Percentiles rank a stretch among this genome's conserved stretches.
Conservation (phyloP, 2,329 filamentous ascomycete genomes). For the Arachnomyces sp. region DNA sequence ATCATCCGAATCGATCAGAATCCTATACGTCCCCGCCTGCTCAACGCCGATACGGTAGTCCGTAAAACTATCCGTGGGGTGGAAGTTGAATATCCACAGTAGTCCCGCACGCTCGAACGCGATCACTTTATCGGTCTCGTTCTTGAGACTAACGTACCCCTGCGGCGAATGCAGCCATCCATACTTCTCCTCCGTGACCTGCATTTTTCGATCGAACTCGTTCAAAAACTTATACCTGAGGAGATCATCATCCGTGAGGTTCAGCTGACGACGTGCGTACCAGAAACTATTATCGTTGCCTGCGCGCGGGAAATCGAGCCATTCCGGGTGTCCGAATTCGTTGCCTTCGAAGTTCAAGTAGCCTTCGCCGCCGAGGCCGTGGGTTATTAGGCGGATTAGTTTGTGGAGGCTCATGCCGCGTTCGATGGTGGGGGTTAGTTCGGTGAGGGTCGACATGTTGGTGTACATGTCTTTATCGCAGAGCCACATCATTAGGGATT, state of each 20-base stretch:
- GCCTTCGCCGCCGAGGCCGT: constrained; percentile 84
- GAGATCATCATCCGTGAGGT: constrained; percentile 75
- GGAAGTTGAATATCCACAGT: constrained; percentile 95
- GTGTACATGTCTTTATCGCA: constrained; percentile 97
- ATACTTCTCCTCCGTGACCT: constrained; percentile 75
- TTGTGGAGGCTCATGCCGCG: constrained; percentile 91
- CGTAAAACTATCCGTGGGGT: constrained; percentile 71
- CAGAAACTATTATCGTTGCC: constrained; percentile 91
- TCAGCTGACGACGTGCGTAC: constrained; percentile 88
- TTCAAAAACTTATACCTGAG: constrained; percentile 88
- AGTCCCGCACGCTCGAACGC: constrained; percentile 89
- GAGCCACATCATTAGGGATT: constrained; percentile 94
- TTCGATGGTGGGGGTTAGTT: constrained; percentile 81
- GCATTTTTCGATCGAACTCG: constrained; percentile 89
- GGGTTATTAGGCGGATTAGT: constrained; percentile 91
- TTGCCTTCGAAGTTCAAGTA: constrained; percentile 99
- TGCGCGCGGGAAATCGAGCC: constrained; percentile 94
- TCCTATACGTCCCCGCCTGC: constrained; percentile 70
- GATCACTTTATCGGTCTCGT: constrained; percentile 87
- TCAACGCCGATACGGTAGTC: constrained; percentile 92
- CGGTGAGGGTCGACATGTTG: constrained; percentile 81
- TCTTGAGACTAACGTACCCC: constrained; percentile 88
- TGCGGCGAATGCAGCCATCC: constrained; percentile 82
- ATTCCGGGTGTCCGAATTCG: constrained; percentile 97
- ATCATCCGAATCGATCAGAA: constrained; percentile 75